These are phyloP conservation scores for Acrocalymma vagum DNA, from an alignment of 2,329 filamentous ascomycete species.

Conservation along the genomic window DNA sequence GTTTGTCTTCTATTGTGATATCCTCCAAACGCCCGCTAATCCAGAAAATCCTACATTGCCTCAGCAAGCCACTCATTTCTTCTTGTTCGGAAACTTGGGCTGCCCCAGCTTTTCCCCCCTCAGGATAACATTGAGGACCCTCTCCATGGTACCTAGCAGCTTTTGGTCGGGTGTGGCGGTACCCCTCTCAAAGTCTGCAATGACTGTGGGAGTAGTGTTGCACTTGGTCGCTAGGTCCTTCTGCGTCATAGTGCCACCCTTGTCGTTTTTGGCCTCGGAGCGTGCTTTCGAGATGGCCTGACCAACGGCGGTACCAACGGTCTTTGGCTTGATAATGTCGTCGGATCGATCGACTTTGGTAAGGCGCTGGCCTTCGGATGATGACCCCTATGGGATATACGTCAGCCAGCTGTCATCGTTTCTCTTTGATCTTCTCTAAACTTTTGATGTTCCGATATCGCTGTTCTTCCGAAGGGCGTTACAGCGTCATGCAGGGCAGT, in stretches of 20 bases:
- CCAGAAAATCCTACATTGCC: slow-evolving; percentile 18
- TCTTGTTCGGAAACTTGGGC: slow-evolving; percentile 81
- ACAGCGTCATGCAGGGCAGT: too few relatives aligned
- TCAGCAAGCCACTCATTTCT: slow-evolving; percentile 56
- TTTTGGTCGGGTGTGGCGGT: slow-evolving; percentile 83
- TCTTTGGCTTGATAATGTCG: slow-evolving; percentile 98
- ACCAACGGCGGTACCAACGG: slow-evolving; percentile 78
- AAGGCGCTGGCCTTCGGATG: slow-evolving; percentile 84
- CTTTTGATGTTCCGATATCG: neutral
- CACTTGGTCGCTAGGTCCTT: slow-evolving; percentile 86
- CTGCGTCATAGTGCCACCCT: slow-evolving; percentile 79
- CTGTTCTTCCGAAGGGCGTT: neutral
- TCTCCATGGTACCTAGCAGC: slow-evolving; percentile 79
- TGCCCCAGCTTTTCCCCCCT: slow-evolving; percentile 85
- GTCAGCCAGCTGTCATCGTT: too few relatives aligned
- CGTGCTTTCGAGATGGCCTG: slow-evolving; percentile 83
- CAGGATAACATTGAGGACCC: slow-evolving; percentile 86
- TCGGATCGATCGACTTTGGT: slow-evolving; percentile 98
- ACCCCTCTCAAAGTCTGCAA: slow-evolving; percentile 88
- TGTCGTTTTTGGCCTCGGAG: slow-evolving; percentile 82
- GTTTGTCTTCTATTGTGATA: slow-evolving; percentile 24
- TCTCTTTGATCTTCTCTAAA: slow-evolving; percentile 1
- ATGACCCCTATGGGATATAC: slow-evolving; percentile 53
- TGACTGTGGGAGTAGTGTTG: slow-evolving; percentile 82
- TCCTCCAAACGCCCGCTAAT: slow-evolving; percentile 41